Evolutionary conservation across 306 rosid species (phyloP).

Genomic region (Dalbergia cochinchinensis): DNA sequence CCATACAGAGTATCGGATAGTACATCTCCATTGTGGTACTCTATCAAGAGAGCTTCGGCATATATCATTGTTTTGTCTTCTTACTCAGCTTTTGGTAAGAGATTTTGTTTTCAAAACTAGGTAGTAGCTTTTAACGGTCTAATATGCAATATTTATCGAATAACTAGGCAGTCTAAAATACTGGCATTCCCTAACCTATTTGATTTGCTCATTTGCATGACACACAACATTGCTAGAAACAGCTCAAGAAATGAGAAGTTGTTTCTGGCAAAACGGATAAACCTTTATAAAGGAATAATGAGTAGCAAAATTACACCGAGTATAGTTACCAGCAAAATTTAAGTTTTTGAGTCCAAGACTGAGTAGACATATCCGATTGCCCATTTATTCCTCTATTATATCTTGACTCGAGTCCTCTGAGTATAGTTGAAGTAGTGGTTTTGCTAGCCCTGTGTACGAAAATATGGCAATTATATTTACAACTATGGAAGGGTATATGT

Average conservation of each 20-base stretch:
- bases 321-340: not conserved
- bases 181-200: not conserved
- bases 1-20: constrained; percentile 52
- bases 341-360: not conserved
- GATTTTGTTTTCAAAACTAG: not conserved
- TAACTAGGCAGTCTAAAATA: not conserved
- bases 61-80: constrained; percentile 75
- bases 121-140: not conserved
- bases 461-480: not conserved
- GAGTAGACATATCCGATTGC: not conserved
- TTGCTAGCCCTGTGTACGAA: not conserved
- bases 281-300: not conserved
- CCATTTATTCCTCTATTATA: not conserved
- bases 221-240: not conserved
- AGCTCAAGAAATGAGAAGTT: not conserved
- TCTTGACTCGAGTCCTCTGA: not conserved
- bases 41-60: constrained; percentile 74
- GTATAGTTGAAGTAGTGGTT: not conserved
- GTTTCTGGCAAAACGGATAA: not conserved
- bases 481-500: no score
- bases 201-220: constrained; percentile 20
- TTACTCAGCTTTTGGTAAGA: constrained; percentile 78
- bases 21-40: constrained; percentile 56
- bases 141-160: not conserved
- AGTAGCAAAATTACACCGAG: not conserved